These are phyloP conservation scores for Alternaria triticimaculans DNA, from an alignment of 2,329 filamentous ascomycete genomes.

Conservation along the genomic window DNA sequence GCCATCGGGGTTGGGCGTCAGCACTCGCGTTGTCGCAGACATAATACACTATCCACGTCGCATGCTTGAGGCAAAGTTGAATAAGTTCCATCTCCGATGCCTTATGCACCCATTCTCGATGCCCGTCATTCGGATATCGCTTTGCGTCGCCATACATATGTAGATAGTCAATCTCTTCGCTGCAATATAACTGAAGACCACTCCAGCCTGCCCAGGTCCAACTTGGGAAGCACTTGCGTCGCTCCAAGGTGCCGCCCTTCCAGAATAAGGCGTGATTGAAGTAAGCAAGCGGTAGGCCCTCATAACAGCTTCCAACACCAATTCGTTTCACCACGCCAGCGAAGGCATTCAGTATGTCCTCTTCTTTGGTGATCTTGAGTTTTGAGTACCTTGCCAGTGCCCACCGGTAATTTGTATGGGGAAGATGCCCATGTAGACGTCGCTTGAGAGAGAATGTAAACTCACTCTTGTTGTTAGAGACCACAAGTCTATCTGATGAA, in stretches of 20 bases:
- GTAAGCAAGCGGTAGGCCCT: neutral
- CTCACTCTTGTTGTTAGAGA: neutral
- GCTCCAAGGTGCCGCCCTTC: neutral
- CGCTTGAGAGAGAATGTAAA: neutral
- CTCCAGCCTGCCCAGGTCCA: neutral
- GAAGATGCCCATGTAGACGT: neutral
- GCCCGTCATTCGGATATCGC: neutral
- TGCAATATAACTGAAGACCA: neutral
- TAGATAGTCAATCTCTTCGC: neutral
- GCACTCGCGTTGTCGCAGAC: neutral
- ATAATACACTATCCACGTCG: neutral
- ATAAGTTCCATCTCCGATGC: neutral
- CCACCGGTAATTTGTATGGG: neutral
- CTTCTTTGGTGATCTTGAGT: too few relatives aligned
- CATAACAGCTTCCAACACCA: accelerated
- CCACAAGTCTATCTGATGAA: too few relatives aligned
- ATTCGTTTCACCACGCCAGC: accelerated
- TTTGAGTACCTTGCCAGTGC: neutral
- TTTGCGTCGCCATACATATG: neutral
- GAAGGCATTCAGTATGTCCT: neutral
- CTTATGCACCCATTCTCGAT: neutral
- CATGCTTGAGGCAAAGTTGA: neutral
- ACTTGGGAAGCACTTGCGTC: neutral
- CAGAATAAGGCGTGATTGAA: neutral
- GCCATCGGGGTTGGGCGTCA: too few relatives aligned